Conservation (phyloP, 768 basidiomycete species). For the Lentinus tigrinus region DNA sequence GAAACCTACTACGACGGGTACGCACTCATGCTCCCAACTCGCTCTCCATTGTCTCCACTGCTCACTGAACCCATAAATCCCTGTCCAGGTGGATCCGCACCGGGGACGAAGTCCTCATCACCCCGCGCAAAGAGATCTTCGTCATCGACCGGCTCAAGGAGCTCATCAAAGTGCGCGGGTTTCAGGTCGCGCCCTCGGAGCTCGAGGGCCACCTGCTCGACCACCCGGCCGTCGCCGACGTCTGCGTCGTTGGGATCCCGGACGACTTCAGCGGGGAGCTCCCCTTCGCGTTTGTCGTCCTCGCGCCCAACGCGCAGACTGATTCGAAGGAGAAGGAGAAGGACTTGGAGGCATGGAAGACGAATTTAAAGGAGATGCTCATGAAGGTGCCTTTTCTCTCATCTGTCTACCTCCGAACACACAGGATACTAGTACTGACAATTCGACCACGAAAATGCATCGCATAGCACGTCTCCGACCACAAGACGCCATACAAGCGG, state of each 20-base stretch:
- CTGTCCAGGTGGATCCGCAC: slow-evolving; percentile 63
- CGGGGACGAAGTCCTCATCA: slow-evolving; percentile 61
- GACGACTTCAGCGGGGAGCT: slow-evolving; percentile 75
- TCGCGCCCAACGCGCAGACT: slow-evolving; percentile 38
- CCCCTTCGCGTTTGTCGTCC: slow-evolving; percentile 66
- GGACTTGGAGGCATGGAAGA: too few relatives aligned
- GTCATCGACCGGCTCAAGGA: slow-evolving; percentile 71
- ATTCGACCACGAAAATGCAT: neutral
- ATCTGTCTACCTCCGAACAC: too few relatives aligned
- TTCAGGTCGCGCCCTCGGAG: slow-evolving; percentile 75
- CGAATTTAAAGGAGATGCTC: slow-evolving; percentile 47
- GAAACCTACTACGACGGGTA: slow-evolving; percentile 68
- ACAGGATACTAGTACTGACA: too few relatives aligned
- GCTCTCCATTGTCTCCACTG: neutral
- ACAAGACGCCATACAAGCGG: slow-evolving; percentile 36
- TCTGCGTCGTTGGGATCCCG: slow-evolving; percentile 63
- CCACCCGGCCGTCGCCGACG: slow-evolving; percentile 57
- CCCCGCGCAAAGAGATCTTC: slow-evolving; percentile 53
- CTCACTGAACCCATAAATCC: neutral
- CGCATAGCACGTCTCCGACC: slow-evolving; percentile 29
- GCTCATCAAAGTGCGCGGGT: slow-evolving; percentile 67
- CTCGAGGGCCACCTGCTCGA: slow-evolving; percentile 64
- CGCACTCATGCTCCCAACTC: neutral
- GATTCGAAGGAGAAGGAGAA: too few relatives aligned
- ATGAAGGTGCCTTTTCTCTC: slow-evolving; percentile 45